Evolutionary conservation across 2,329 filamentous ascomycete species (phyloP).

Genomic region (Hypocrella siamensis): DNA sequence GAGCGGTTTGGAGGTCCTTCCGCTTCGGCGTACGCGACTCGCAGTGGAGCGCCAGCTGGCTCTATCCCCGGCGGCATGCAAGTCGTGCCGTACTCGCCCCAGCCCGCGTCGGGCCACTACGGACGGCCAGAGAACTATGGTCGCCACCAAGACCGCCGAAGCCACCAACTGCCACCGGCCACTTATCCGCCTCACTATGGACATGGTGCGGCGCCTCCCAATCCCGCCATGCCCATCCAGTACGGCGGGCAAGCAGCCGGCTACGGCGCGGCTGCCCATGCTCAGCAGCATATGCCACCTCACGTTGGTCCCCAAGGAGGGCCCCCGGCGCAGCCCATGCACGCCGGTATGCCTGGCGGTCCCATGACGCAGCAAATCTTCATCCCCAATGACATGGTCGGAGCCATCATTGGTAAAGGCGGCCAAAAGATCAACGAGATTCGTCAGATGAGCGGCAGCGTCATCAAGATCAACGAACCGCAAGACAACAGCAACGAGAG

Average conservation of each 20-base stretch:
- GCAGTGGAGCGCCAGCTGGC: constrained; percentile 82
- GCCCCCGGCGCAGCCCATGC: constrained; percentile 60
- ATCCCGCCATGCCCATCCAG: constrained; percentile 53
- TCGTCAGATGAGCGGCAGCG: constrained; percentile 86
- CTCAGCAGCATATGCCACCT: constrained; percentile 56
- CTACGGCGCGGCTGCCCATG: constrained; percentile 63
- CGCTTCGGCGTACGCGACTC: constrained; percentile 92
- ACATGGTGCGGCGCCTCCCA: constrained; percentile 42
- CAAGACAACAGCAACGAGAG: constrained; percentile 98
- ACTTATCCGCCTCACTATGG: constrained; percentile 59
- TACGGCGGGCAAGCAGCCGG: constrained; percentile 62
- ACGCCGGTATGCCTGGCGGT: constrained; percentile 38
- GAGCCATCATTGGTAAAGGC: constrained; percentile 96
- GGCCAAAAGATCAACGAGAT: constrained; percentile 99
- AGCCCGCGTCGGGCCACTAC: constrained; percentile 83
- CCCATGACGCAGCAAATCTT: constrained; percentile 96
- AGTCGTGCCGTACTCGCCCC: constrained; percentile 93
- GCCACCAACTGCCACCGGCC: constrained; percentile 61
- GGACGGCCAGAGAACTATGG: constrained; percentile 77
- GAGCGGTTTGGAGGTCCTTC: constrained; percentile 92
- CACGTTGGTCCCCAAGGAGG: constrained; percentile 44
- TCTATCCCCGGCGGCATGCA: constrained; percentile 96
- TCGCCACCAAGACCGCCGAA: constrained; percentile 55
- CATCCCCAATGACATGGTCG: constrained; percentile 99
- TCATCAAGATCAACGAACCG: constrained; percentile 99